Percentiles rank a stretch among this genome's conserved stretches.
Evolutionary conservation across 2,329 filamentous ascomycete genomes (phyloP).

Genomic region (Hirsutella minnesotensis): DNA sequence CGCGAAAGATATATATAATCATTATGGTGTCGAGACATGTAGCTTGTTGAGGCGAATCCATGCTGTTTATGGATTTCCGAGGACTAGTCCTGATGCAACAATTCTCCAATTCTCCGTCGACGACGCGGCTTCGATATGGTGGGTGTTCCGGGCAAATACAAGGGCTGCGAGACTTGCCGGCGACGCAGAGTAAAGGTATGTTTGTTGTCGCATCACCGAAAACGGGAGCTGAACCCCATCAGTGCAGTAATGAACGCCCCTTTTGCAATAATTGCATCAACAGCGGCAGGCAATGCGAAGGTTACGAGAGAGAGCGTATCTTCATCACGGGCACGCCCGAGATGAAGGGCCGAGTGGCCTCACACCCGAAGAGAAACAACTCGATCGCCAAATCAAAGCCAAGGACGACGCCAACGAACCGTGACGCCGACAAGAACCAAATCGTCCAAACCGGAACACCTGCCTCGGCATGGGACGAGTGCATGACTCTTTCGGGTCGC

Average conservation of each 20-base stretch:
- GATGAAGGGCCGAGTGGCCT: slow-evolving; percentile 42
- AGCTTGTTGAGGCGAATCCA: too few relatives aligned
- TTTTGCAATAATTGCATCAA: slow-evolving; percentile 48
- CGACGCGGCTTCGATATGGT: slow-evolving; percentile 31
- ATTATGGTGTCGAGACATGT: too few relatives aligned
- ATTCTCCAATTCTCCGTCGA: background rate
- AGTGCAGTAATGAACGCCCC: slow-evolving; percentile 53
- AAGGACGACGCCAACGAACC: slow-evolving; percentile 8
- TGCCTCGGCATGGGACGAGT: slow-evolving; percentile 38
- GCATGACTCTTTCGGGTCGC: slow-evolving; percentile 26
- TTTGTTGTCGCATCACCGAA: background rate
- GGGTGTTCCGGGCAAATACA: slow-evolving; percentile 51
- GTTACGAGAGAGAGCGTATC: slow-evolving; percentile 50
- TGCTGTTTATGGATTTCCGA: background rate
- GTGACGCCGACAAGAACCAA: slow-evolving; percentile 9
- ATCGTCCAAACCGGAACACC: slow-evolving; percentile 27
- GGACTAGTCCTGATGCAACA: background rate
- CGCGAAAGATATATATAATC: slow-evolving; percentile 3
- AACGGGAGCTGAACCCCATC: slow-evolving; percentile 2
- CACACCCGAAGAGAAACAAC: slow-evolving; percentile 34
- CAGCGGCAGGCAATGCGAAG: slow-evolving; percentile 44
- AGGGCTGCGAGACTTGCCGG: slow-evolving; percentile 52
- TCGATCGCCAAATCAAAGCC: slow-evolving; percentile 21
- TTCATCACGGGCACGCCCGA: slow-evolving; percentile 51
- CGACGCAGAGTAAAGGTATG: slow-evolving; percentile 46